phyloP scores from a whole-genome alignment of 768 basidiomycete genomes.

The Serendipita sp. region DNA sequence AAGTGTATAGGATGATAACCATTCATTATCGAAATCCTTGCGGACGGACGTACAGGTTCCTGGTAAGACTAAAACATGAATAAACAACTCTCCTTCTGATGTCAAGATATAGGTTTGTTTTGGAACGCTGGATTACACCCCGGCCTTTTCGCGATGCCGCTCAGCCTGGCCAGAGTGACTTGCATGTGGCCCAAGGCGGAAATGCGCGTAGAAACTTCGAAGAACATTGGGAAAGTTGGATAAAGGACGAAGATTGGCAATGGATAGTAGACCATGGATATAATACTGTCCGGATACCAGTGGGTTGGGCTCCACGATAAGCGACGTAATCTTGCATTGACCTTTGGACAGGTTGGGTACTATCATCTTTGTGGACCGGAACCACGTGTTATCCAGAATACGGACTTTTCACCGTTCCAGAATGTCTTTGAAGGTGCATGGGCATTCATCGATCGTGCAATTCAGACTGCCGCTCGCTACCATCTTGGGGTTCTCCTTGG shows the following conservation, averaged over 20 bases:
- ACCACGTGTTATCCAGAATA: conserved; percentile 39
- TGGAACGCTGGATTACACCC: conserved; percentile 61
- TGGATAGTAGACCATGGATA: conserved; percentile 39
- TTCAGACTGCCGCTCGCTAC: conserved; percentile 37
- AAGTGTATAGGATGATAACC: no score
- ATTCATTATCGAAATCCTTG: background rate
- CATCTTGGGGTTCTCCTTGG: conserved; percentile 64
- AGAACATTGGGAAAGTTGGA: conserved; percentile 5
- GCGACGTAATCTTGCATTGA: background rate
- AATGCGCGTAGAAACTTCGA: conserved; percentile 28
- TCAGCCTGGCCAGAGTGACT: conserved; percentile 39
- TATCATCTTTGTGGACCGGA: conserved; percentile 53
- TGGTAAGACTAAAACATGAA: background rate
- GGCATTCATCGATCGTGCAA: conserved; percentile 41
- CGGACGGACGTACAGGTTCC: conserved; percentile 6
- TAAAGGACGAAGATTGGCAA: conserved; percentile 26
- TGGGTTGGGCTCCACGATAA: conserved; percentile 19
- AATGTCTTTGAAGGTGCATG: conserved; percentile 49
- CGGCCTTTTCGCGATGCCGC: conserved; percentile 38
- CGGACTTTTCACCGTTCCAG: conserved; percentile 43
- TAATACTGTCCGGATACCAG: conserved; percentile 47
- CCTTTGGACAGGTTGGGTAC: conserved; percentile 41
- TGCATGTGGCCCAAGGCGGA: conserved; percentile 47
- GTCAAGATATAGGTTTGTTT: conserved; percentile 30
- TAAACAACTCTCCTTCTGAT: background rate